phyloP scores from a whole-genome alignment of 371 early-diverging fungal genomes.

The Mycotypha africana region DNA sequence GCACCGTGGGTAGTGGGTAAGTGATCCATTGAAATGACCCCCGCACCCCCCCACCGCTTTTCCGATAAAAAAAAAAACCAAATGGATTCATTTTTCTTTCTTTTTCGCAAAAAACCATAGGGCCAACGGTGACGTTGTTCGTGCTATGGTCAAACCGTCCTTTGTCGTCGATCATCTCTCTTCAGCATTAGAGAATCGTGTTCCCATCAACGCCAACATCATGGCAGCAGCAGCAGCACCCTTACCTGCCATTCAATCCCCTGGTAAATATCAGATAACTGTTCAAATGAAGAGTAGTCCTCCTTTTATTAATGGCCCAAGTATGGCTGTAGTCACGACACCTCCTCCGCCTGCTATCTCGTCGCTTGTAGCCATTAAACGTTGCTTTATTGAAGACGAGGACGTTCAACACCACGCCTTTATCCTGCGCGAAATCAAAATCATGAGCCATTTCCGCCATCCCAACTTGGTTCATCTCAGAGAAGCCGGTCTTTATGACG shows the following conservation, averaged over 20 bases:
- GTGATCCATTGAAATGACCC: no score
- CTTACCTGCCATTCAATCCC: no score
- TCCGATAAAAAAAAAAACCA: background rate
- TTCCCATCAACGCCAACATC: no score
- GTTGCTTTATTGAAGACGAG: slow-evolving; percentile 44
- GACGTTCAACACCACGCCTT: slow-evolving; percentile 40
- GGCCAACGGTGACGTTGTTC: slow-evolving; percentile 18
- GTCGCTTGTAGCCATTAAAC: slow-evolving; percentile 42
- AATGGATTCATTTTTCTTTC: background rate
- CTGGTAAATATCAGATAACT: slow-evolving; percentile 17
- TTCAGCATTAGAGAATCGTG: no score
- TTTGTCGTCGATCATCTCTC: no score
- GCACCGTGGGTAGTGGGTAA: slow-evolving; percentile 48
- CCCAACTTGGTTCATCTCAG: slow-evolving; percentile 32
- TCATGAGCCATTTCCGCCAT: slow-evolving; percentile 41
- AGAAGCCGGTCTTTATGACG: slow-evolving; percentile 38
- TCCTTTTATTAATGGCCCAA: no score
- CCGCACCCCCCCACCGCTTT: no score
- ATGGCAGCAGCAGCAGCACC: no score
- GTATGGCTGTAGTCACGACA: no score
- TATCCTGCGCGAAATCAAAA: slow-evolving; percentile 40
- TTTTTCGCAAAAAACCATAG: slow-evolving; percentile 7
- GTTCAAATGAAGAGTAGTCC: no score
- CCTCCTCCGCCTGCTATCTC: no score
- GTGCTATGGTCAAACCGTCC: no score